Base-by-base conservation (phyloP, 192 early-diverging fungal genomes). In the Backusella circina region DNA sequence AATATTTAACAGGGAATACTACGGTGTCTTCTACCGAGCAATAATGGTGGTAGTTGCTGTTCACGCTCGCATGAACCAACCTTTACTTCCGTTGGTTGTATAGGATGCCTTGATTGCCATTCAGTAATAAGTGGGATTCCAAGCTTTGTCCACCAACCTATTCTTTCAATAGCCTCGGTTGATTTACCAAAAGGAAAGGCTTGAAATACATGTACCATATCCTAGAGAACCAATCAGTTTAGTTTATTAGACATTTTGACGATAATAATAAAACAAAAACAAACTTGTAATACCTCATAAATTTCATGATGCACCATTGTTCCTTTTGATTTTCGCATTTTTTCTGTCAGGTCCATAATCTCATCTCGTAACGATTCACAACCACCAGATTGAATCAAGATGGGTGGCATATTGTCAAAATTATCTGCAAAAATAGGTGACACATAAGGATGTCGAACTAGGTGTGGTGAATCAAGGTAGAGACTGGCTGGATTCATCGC, bases 321-420 rank as follows among this genome's bases (percentile, higher is more conserved):
- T 16, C 31, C 57, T 10, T 69, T 77, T 47, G 75, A 70, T 5
- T 61, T 38, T 9, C 65, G 33, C 28, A 81, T 77, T 67, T 84
- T 85, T 39, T 80, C 70, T 15, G 72, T 78, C 35, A 83, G 73
- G 1, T 83, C 57, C 32, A 72, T 66, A 67, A 86, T 86, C 67
- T 88, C 87, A 38, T 85, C 85, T 0, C 67, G 75, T 12, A 88
- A 70, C 1, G 82, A 78, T 51, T 88, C 87, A 8, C 75, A 75
- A n/a, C 82, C 85, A 7, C 87, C 87, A n/a, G 82, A 86, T 76
- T 88, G 87, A 64, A 88, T 82, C 50, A 86, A 33, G 36, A 86
- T 72, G 1, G 87, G 87, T 1, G 87, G 87, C 21, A 88, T 50
- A 15, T 80, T 28, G 37, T 85, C 79, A 36, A 88, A 80, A 51